These are phyloP conservation scores for Talaromyces piceae DNA, from an alignment of 2,329 filamentous ascomycete genomes.

Conservation along the genomic window DNA sequence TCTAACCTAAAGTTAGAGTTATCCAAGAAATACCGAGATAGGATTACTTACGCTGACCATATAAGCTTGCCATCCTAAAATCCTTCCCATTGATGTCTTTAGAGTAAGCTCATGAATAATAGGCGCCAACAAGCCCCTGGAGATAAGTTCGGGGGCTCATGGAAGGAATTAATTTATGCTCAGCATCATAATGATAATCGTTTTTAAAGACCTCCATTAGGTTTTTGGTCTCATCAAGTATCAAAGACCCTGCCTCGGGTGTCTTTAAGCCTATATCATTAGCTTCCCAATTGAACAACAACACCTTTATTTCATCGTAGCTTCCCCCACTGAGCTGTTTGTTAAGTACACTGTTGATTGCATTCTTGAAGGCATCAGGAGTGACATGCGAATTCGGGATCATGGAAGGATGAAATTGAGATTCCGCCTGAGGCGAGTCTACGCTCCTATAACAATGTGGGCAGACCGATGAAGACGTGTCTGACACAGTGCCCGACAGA, in stretches of 20 bases:
- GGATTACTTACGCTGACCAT: neutral
- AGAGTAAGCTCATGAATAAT: neutral
- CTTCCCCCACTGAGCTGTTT: neutral
- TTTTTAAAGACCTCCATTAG: conserved; percentile 4
- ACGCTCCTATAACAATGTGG: neutral
- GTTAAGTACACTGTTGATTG: neutral
- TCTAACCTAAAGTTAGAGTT: neutral
- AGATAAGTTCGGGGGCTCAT: neutral
- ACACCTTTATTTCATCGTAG: conserved; percentile 1
- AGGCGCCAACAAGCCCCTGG: neutral
- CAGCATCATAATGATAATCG: neutral
- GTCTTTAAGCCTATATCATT: conserved; percentile 2
- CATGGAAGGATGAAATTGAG: neutral
- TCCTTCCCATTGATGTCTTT: neutral
- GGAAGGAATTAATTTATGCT: neutral
- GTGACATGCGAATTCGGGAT: conserved; percentile 4
- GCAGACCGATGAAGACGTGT: neutral
- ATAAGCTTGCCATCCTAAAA: conserved; percentile 2
- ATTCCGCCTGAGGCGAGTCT: neutral
- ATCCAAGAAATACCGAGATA: neutral
- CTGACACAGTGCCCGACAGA: neutral
- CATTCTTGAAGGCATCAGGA: neutral
- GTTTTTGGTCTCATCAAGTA: conserved; percentile 1
- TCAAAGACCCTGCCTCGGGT: neutral
- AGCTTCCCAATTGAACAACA: conserved; percentile 2